Base-by-base conservation (phyloP, 305 asterid species). In the Nicotiana rustica region DNA sequence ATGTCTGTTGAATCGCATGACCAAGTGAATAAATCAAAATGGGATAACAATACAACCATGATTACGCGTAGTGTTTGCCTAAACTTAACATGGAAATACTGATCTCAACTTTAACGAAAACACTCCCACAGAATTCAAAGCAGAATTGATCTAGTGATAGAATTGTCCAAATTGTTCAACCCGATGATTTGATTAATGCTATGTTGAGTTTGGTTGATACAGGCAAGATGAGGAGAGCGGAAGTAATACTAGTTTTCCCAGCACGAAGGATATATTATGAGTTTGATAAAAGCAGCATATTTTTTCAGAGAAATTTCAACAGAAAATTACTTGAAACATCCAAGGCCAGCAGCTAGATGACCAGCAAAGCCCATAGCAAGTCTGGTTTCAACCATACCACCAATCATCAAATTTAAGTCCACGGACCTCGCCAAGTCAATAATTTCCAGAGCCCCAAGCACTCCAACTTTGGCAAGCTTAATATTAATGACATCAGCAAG, bases 321-420 rank as follows among this genome's bases (percentile, higher is more conserved):
- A 80, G 57, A 19, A 78, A 86, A 92, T 94, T 83, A 94, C 98
- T 91, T 95, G 97, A 95, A 95, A 85, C 95, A 95, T 36, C 97
- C 98, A 35, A 91, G 93, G 61, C 98, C 98, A 81, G 97, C 97
- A 6, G 98, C 98, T 86, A 95, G 91, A 88, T 93, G 88, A 78
- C 98, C 97, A 36, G 98, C 97, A 75, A 95, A 95, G 82, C 98
- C 98, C 98, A 95, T 95, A 5, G 97, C 96, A 44, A 95, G 93
- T 71, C 98, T 91, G 35, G 97, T 95, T 86, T 95, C 98, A 83
- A 95, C 98, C 98, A 95, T 95, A 81, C 98, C 98, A 78, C 98
- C 98, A 78, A 95, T 93, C 98, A 95, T 95, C 81, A 95, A 85
- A 86, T 90, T 91, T 82, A 95, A 73, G 79, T 96, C 97, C 0